Percentiles rank a stretch among this genome's conserved stretches.
These are phyloP conservation scores for Batrachochytrium dendrobatidis DNA, from an alignment of 371 early-diverging fungal genomes.

Conservation along the genomic window DNA sequence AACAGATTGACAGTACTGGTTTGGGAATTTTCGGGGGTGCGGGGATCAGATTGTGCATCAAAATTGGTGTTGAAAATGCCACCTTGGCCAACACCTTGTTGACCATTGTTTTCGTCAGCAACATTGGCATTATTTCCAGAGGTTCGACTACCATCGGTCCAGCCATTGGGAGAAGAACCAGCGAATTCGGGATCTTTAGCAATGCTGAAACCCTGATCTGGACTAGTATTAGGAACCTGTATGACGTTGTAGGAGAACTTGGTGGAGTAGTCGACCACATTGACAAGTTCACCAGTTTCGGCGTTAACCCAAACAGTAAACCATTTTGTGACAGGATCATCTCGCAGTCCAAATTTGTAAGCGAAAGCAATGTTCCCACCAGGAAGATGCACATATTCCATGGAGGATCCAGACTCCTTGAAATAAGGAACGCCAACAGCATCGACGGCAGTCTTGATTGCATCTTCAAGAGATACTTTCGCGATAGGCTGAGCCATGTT, in stretches of 20 bases:
- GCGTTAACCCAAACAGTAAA: not conserved
- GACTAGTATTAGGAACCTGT: slow-evolving; percentile 11
- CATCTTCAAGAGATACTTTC: slow-evolving; percentile 28
- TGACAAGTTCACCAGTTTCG: slow-evolving; percentile 9
- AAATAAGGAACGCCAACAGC: not conserved
- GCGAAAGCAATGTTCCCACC: not conserved
- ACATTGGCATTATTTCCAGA: slow-evolving; percentile 14
- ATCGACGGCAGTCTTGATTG: not conserved
- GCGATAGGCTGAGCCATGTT: no score
- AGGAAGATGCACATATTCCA: not conserved
- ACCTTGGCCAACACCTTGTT: no score
- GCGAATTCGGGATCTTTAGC: slow-evolving; percentile 12
- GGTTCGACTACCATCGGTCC: slow-evolving; percentile 22
- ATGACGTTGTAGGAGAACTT: slow-evolving; percentile 20
- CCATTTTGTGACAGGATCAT: not conserved
- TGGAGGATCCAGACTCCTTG: not conserved
- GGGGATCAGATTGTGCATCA: slow-evolving; percentile 7
- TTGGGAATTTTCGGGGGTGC: slow-evolving; percentile 11
- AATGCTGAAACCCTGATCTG: slow-evolving; percentile 7
- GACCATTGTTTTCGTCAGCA: no score
- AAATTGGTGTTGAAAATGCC: slow-evolving; percentile 7
- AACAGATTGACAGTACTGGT: slow-evolving; percentile 27
- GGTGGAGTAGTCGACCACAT: slow-evolving; percentile 11
- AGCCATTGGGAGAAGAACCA: slow-evolving; percentile 32
- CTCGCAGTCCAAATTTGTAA: not conserved